A percentile compares a stretch with the other conserved stretches of the same genome.
Evolutionary conservation across 495 filamentous ascomycete genomes (phyloP).

Genomic region (Penicillium lividum): DNA sequence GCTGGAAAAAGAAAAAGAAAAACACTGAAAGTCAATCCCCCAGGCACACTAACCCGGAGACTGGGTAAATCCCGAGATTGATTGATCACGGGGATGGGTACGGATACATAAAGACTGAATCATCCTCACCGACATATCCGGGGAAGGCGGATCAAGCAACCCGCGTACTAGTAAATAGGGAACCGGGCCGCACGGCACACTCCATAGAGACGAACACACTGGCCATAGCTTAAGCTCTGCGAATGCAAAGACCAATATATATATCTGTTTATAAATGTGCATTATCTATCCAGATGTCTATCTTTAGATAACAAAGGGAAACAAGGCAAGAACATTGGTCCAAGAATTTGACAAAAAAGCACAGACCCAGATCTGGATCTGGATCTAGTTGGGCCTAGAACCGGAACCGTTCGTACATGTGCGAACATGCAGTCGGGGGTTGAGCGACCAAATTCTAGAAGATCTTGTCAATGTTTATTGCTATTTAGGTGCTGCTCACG

Average conservation of each 20-base stretch:
- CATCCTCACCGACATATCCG: neutral
- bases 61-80: neutral
- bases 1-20: neutral
- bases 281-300: neutral
- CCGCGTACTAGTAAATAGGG: neutral
- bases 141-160: neutral
- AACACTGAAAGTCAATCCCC: neutral
- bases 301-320: neutral
- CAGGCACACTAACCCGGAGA: neutral
- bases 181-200: slow-evolving; percentile 1
- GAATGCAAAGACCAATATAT: neutral
- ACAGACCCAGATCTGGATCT: neutral
- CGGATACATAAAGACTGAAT: neutral
- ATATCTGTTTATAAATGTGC: neutral
- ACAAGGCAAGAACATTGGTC: neutral
- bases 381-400: slow-evolving; percentile 5
- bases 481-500: slow-evolving; percentile 17
- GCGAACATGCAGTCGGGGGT: too few relatives aligned
- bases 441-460: slow-evolving; percentile 17
- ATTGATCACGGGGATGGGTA: neutral
- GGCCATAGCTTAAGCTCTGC: neutral
- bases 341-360: neutral
- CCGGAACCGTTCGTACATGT: neutral
- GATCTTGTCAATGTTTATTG: slow-evolving; percentile 18
- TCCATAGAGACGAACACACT: neutral